Percentiles rank a stretch among this genome's conserved stretches.
phyloP scores from a whole-genome alignment of 208 protist genomes.

The Crithidia bombi region DNA sequence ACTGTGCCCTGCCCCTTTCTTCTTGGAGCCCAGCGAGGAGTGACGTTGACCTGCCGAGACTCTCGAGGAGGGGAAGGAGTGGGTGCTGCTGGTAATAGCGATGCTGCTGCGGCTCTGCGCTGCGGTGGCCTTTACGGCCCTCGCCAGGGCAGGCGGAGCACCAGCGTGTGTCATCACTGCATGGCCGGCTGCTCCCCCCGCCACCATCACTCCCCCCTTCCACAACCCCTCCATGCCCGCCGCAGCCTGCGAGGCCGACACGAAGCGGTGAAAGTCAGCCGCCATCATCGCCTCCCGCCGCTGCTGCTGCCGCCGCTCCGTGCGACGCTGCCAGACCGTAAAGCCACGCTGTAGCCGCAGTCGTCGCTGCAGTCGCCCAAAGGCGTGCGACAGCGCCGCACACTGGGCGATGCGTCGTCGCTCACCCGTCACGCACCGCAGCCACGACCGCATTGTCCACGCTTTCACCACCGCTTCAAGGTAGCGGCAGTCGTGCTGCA shows the following conservation, averaged over 20 bases:
- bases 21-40: background rate
- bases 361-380: constrained; percentile 36
- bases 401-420: constrained; percentile 24
- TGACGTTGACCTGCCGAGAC: background rate
- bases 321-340: constrained; percentile 51
- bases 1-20: constrained; percentile 10
- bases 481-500: constrained; percentile 64
- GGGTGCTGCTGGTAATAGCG: background rate
- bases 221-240: constrained; percentile 29
- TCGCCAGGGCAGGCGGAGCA: background rate
- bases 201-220: constrained; percentile 3
- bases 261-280: constrained; percentile 57
- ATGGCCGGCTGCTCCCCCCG: too few relatives aligned
- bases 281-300: constrained; percentile 43
- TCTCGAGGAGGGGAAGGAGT: background rate
- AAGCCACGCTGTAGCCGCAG: constrained; percentile 50
- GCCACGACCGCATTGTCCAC: constrained; percentile 80
- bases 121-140: background rate
- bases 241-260: constrained; percentile 47
- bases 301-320: constrained; percentile 37
- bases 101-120: background rate
- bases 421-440: constrained; percentile 32
- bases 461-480: constrained; percentile 65
- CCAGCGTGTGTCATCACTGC: too few relatives aligned
- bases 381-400: constrained; percentile 3